phyloP scores from a whole-genome alignment of 805 yeast genomes.

The Suhomyces kilbournensis region DNA sequence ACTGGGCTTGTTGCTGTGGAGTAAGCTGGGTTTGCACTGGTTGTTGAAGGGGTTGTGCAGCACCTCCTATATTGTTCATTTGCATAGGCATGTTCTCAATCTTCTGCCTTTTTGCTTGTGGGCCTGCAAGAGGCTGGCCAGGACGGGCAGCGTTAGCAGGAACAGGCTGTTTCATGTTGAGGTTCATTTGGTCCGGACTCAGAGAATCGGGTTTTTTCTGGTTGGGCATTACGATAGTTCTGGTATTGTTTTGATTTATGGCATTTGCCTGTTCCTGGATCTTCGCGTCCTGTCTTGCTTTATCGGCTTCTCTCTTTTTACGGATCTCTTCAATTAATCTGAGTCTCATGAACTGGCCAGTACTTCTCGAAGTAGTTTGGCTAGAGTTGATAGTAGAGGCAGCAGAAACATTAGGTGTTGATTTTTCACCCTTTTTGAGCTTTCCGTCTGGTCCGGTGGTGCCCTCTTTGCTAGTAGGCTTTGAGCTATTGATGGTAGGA shows the following conservation, averaged over 20 bases:
- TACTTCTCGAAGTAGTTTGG: constrained; percentile 26
- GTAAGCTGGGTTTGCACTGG: constrained; percentile 15
- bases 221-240: constrained; percentile 25
- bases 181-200: background rate
- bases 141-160: background rate
- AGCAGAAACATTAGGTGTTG: constrained; percentile 6
- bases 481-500: constrained; percentile 12
- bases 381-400: constrained; percentile 16
- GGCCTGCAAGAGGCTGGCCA: background rate
- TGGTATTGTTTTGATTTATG: constrained; percentile 32
- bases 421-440: constrained; percentile 16
- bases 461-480: constrained; percentile 20
- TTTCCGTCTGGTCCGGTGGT: constrained; percentile 31
- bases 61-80: constrained; percentile 3
- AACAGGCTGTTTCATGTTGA: background rate
- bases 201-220: constrained; percentile 8
- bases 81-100: constrained; percentile 2
- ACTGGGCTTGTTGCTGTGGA: constrained; percentile 16
- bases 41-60: constrained; percentile 3
- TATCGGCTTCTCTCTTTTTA: constrained; percentile 52
- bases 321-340: constrained; percentile 87
- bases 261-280: constrained; percentile 34
- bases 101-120: background rate
- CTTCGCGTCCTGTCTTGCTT: constrained; percentile 40
- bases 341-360: constrained; percentile 76